Evolutionary conservation across 257 asterid species (phyloP), one percentile per base, ranked within the genome.

Genomic region (Phtheirospermum japonicum): DNA sequence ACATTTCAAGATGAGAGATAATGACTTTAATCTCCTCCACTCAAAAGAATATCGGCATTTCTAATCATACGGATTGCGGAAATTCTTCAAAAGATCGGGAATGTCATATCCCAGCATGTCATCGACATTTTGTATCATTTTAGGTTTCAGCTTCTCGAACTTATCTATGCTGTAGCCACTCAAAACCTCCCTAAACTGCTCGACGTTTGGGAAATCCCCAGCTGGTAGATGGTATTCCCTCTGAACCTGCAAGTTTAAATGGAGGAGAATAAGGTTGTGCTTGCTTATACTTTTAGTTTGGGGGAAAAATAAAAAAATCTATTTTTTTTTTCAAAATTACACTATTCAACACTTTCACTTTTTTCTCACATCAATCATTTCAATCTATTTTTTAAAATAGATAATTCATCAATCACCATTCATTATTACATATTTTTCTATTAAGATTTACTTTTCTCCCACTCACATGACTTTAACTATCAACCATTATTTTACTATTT

Each of bases 71-170:
- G 97, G 97, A 76, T 89, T 92, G 67, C 96, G 78, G 57, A 92
- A 89, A 52, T 82, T 89, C 83, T 92, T 86, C 63, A 89, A 75
- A 37, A 92, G 96, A 1, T 85, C 85, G 2, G 97, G 99, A 64
- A 92, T 85, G 67, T 92, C 97, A 8, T 92, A 85, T 16, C 93
- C 96, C 37, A 92, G 95, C 99, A 92, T 92, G 73, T 92, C 95
- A 28, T 92, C 97, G 13, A 89, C 97, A 2, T 78, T 28, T 65
- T 92, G 95, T 59, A 92, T 78, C 99, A 86, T 83, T 73, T 77
- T 92, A 0, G 93, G 87, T 59, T 89, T 92, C 89, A 92, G 57
- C 78, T 85, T 85, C 80, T 92, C 97, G 49, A 92, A 92, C 61
- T 76, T 89, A 45, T 92, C 99, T 7, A 89, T 63, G 65, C 52